Base-by-base conservation (phyloP, 495 filamentous ascomycete genomes). In the Paragyromitra xinjiangensis region DNA sequence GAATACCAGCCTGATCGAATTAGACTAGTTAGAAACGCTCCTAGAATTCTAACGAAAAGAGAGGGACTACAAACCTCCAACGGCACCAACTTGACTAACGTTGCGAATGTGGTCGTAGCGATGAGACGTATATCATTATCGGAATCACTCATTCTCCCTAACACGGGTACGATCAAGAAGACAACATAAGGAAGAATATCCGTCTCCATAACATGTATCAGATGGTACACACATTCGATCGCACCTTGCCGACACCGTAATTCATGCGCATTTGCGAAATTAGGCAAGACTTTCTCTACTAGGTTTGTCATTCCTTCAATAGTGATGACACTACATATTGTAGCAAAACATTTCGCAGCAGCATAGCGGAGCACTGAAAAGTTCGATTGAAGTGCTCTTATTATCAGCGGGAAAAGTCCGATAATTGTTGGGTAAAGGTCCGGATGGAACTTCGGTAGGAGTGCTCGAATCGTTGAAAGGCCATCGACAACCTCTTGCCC, bases 91-190 rank as follows among this genome's bases (percentile, higher is more conserved):
- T 98, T 98, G 80, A 99, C 96, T 4, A 99, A 87, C 0, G 95
- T 98, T 0, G 95, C 95, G 78, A 99, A 99, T 12, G 94, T 96
- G 1, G 96, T 99, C 0, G 95, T 99, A 2, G 95, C 94, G 69
- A 99, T 91, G 26, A 99, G 88, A 51, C 95, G 90, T 65, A 98
- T 90, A 80, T 98, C 94, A 78, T 94, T 94, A 84, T 99, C 95
- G 0, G 95, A 95, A 83, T 99, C 95, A 83, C 94, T 98, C 95
- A 99, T 99, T n/a, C 95, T 90, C 50, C 95, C 95, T 65, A 99
- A 88, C 3, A 99, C 95, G 2, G 95, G 95, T n/a, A 98, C 95
- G 58, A 99, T 95, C 68, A 99, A 89, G 89, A 99, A 98, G 79
- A 99, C 98, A 69, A 99, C 95, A 83, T 98, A 99, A 8, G 95